phyloP scores from a whole-genome alignment of 805 yeast genomes.

The Candida boidinii region DNA sequence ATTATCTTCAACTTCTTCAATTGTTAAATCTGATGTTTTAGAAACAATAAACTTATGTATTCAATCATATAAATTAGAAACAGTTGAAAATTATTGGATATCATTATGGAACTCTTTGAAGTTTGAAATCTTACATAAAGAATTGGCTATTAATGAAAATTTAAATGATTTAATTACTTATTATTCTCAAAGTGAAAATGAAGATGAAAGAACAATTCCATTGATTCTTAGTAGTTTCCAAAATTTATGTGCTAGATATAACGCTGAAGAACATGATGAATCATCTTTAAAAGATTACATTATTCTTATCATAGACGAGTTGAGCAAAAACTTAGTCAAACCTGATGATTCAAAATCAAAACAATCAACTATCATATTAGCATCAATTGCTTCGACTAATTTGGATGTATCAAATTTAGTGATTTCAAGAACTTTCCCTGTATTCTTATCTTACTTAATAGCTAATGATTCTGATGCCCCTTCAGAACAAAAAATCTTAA shows the following conservation, averaged over 20 bases:
- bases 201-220: slow-evolving; percentile 26
- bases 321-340: slow-evolving; percentile 41
- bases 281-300: slow-evolving; percentile 13
- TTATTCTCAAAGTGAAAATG: slow-evolving; percentile 23
- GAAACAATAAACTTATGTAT: slow-evolving; percentile 52
- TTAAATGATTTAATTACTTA: slow-evolving; percentile 17
- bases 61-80: slow-evolving; percentile 36
- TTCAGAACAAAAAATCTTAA: slow-evolving; percentile 23
- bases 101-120: slow-evolving; percentile 83
- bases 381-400: slow-evolving; percentile 45
- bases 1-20: slow-evolving; percentile 63
- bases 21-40: slow-evolving; percentile 68
- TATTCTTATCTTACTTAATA: slow-evolving; percentile 27
- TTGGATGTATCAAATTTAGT: slow-evolving; percentile 37
- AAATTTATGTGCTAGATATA: slow-evolving; percentile 31
- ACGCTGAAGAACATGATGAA: slow-evolving; percentile 7
- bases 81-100: slow-evolving; percentile 54
- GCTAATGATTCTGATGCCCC: slow-evolving; percentile 12
- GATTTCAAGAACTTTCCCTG: slow-evolving; percentile 36
- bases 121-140: slow-evolving; percentile 80
- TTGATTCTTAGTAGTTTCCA: slow-evolving; percentile 36
- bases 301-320: slow-evolving; percentile 33
- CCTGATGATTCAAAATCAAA: slow-evolving; percentile 45
- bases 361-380: slow-evolving; percentile 54
- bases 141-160: slow-evolving; percentile 27